Percentiles rank a stretch among this genome's conserved stretches.
These are phyloP conservation scores for Zelopaecilomyces penicillatus DNA, from an alignment of 2,329 filamentous ascomycete genomes.

Conservation along the genomic window DNA sequence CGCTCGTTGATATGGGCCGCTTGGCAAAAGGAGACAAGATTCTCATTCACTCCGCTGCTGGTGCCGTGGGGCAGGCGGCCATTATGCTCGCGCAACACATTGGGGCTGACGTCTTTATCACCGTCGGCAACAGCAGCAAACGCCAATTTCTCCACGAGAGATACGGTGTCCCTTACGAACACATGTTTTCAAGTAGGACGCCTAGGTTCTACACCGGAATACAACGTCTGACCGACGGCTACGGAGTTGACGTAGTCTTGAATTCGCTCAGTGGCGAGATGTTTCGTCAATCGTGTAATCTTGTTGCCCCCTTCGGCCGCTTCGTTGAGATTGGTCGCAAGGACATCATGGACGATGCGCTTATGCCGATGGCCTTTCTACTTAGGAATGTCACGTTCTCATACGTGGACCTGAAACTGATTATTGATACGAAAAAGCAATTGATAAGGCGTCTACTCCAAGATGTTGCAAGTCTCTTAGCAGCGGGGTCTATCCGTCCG, in stretches of 20 bases:
- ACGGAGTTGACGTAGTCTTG: constrained; percentile 16
- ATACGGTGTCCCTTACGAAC: neutral
- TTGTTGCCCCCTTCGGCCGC: constrained; percentile 24
- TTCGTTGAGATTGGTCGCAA: constrained; percentile 32
- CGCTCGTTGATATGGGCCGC: constrained; percentile 13
- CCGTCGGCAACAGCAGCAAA: neutral
- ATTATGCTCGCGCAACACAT: constrained; percentile 23
- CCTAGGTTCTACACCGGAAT: neutral
- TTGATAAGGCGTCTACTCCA: constrained; percentile 8
- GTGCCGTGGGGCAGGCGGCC: constrained; percentile 25
- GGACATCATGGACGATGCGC: constrained; percentile 25
- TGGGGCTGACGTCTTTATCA: neutral
- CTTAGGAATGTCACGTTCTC: constrained; percentile 30
- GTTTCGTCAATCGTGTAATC: constrained; percentile 2
- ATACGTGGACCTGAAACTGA: constrained; percentile 28
- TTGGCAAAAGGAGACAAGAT: constrained; percentile 13
- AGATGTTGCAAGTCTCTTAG: constrained; percentile 10
- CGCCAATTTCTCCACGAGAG: neutral
- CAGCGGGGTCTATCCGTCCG: neutral
- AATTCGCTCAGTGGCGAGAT: constrained; percentile 5
- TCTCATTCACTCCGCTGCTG: constrained; percentile 17
- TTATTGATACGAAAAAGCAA: constrained; percentile 7
- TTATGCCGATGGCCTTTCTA: constrained; percentile 27
- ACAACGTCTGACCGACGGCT: constrained; percentile 12
- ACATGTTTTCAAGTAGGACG: neutral